Evolutionary conservation across 305 asterid species (phyloP).

Genomic region (Galium porrigens): DNA sequence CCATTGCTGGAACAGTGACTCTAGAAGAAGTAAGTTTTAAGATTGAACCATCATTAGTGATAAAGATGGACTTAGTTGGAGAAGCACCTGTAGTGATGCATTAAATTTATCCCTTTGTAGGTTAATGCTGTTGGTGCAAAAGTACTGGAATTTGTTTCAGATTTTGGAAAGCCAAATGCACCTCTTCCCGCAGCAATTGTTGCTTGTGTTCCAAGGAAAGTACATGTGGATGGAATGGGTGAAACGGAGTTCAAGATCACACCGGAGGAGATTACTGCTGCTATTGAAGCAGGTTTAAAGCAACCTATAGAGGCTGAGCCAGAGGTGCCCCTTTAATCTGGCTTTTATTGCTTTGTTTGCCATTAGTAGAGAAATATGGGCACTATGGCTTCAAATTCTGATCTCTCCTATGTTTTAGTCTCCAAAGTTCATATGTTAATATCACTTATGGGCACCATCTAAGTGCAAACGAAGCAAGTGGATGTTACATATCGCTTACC

Average conservation of each 20-base stretch:
- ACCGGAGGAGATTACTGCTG: conserved; percentile 64
- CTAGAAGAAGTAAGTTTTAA: conserved; percentile 65
- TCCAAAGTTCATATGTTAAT: conserved; percentile 7
- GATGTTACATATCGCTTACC: neutral
- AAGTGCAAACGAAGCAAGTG: neutral
- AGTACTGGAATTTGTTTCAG: conserved; percentile 88
- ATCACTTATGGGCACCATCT: neutral
- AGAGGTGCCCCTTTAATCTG: conserved; percentile 41
- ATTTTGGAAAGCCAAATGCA: conserved; percentile 82
- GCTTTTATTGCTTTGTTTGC: conserved; percentile 7
- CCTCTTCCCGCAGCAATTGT: conserved; percentile 96
- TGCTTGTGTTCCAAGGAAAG: conserved; percentile 82
- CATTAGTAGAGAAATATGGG: neutral
- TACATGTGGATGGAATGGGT: conserved; percentile 67
- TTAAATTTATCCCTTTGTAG: conserved; percentile 29
- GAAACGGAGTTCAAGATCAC: conserved; percentile 75
- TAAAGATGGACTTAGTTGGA: neutral
- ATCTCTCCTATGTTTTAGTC: neutral
- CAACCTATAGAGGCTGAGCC: conserved; percentile 93
- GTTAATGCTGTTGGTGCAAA: conserved; percentile 85
- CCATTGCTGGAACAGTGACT: conserved; percentile 75
- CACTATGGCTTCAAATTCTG: neutral
- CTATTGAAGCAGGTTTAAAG: conserved; percentile 75
- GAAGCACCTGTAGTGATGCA: conserved; percentile 6
- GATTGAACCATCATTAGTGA: neutral